Base-by-base conservation (phyloP, 2,329 filamentous ascomycete genomes). In the Neofusicoccum sp. region DNA sequence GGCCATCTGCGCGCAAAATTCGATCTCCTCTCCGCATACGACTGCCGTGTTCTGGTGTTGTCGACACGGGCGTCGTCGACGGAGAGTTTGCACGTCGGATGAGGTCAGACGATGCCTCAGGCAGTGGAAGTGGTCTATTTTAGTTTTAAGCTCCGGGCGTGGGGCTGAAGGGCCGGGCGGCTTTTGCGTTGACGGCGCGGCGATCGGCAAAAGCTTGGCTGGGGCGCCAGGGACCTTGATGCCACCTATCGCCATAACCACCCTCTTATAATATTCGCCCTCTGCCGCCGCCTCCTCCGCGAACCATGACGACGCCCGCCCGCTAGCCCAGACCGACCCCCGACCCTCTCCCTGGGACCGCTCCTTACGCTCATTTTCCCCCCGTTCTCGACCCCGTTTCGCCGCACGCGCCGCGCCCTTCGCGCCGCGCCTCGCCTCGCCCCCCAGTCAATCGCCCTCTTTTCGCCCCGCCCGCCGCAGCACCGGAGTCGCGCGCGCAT, bases 221-320 rank as follows among this genome's bases (percentile, higher is more conserved):
- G 34, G 20, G 16, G 34, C 41, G 26, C 12, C 11, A 48, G 40
- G 41, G 54, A 14, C 44, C 34, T 49, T 33, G 34, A 40, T 60
- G 57, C 36, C 38, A 51, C 36, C 33, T 49, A 33, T 49, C 38
- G 30, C 49, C n/a, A 20, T 30, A 31, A 6, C 8, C 11, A 12
- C 11, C 16, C n/a, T 30, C 11, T 48, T 59, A 40, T 49, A 59
- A 60, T 11, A 45, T 43, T 41, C 16, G 57, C 36, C 31, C 34
- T 33, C 28, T 40, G 16, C 45, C 33, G 30, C 24, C 30, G n/a
- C n/a, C 20, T 36, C 41, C 44, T 38, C 45, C 41, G 7, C 24
- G 24, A 20, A 41, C 36, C 28, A 49, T 43, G 57, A 60, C 47
- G 57, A 48, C 57, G 30, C 45, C 36, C 31, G 30, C 31, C 45